phyloP scores from a whole-genome alignment of 2,329 filamentous ascomycete species.

The Grosmannia clavigera region DNA sequence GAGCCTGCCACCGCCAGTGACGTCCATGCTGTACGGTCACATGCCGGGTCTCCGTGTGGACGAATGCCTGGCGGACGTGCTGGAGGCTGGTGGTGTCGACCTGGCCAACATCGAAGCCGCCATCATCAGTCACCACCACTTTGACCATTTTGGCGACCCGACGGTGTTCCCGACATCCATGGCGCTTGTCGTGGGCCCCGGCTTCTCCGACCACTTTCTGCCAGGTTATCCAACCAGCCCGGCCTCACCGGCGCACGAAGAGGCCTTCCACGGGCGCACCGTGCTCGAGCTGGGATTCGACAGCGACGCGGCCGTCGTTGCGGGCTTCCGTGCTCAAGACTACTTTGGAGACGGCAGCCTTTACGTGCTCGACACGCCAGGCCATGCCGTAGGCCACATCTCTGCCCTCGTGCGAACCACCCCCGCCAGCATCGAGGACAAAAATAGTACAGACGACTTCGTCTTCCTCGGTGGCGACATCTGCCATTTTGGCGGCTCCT shows the following conservation, averaged over 20 bases:
- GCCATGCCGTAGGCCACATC: constrained; percentile 21
- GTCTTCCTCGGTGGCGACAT: constrained; percentile 24
- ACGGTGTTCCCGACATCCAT: constrained; percentile 11
- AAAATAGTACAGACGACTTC: constrained; percentile 14
- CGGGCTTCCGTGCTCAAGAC: constrained; percentile 14
- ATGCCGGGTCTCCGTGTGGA: background rate
- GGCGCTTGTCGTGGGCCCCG: constrained; percentile 15
- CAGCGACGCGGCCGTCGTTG: constrained; percentile 5
- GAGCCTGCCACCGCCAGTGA: background rate
- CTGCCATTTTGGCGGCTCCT: constrained; percentile 20
- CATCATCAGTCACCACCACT: constrained; percentile 14
- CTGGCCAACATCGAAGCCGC: constrained; percentile 12
- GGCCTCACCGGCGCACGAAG: constrained; percentile 9
- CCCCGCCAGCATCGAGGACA: constrained; percentile 9
- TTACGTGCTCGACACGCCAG: constrained; percentile 17
- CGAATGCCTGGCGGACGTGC: constrained; percentile 8
- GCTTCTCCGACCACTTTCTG: constrained; percentile 11
- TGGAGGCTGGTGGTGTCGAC: constrained; percentile 11
- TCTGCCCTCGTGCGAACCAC: constrained; percentile 28
- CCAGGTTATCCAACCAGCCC: constrained; percentile 13
- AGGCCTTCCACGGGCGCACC: constrained; percentile 6
- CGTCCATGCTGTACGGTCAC: background rate
- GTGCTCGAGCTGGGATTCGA: constrained; percentile 14
- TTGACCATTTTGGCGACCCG: constrained; percentile 14
- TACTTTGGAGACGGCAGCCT: constrained; percentile 18